A percentile compares a stretch with the other conserved stretches of the same genome.
These are phyloP conservation scores for Nelumbo lutea DNA, from an alignment of 164 flowering plant genomes.

Conservation along the genomic window DNA sequence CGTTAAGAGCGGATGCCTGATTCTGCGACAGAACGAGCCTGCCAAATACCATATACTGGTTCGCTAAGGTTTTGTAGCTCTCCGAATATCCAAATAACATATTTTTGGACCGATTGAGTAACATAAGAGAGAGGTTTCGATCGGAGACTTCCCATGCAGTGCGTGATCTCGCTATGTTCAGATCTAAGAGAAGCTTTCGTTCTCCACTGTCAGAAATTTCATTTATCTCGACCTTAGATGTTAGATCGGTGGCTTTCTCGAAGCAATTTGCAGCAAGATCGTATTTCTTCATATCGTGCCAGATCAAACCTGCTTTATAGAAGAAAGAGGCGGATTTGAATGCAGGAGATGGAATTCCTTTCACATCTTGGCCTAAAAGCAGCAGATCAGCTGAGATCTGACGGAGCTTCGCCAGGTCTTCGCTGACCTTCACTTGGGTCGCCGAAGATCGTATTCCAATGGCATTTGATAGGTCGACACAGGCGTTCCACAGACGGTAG, in stretches of 20 bases:
- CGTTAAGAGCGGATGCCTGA: slow-evolving; percentile 26
- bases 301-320: slow-evolving; percentile 66
- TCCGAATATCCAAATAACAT: slow-evolving; percentile 50
- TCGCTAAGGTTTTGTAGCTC: slow-evolving; percentile 50
- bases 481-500: slow-evolving; percentile 93
- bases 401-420: slow-evolving; percentile 60
- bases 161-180: slow-evolving; percentile 27
- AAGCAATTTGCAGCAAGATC: slow-evolving; percentile 72
- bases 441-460: slow-evolving; percentile 15
- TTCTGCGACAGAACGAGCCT: slow-evolving; percentile 40
- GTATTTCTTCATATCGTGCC: slow-evolving; percentile 55
- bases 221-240: slow-evolving; percentile 35
- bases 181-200: slow-evolving; percentile 47
- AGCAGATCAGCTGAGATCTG: slow-evolving; percentile 76
- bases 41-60: slow-evolving; percentile 64
- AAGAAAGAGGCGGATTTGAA: slow-evolving; percentile 73
- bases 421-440: slow-evolving; percentile 6
- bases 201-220: slow-evolving; percentile 32
- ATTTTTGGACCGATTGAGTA: slow-evolving; percentile 60
- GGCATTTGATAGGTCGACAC: slow-evolving; percentile 82
- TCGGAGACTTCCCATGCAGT: slow-evolving; percentile 84
- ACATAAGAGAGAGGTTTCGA: slow-evolving; percentile 47
- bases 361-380: slow-evolving; percentile 42
- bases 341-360: slow-evolving; percentile 68
- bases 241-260: slow-evolving; percentile 70